A percentile compares a stretch with the other conserved stretches of the same genome.
Evolutionary conservation across 257 asterid species (phyloP).

Genomic region (Penstemon barbatus): DNA sequence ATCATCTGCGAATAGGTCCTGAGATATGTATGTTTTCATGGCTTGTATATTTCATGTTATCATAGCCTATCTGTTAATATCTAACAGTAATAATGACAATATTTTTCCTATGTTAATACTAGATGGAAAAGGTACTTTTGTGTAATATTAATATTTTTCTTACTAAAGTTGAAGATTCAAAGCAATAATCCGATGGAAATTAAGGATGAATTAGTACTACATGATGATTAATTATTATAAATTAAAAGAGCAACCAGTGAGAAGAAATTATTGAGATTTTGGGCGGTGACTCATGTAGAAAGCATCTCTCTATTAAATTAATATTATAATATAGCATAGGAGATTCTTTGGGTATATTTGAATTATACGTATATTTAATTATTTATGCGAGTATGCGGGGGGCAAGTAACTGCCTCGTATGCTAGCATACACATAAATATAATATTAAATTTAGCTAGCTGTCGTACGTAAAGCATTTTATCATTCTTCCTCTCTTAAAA

Average conservation of each 20-base stretch:
- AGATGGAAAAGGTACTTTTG: no score
- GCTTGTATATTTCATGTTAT: no score
- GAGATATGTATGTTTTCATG: no score
- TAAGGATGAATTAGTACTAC: constrained; percentile 17
- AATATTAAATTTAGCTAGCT: neutral
- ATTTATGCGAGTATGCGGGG: constrained; percentile 34
- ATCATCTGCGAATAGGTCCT: no score
- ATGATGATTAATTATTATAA: no score
- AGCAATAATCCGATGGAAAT: neutral
- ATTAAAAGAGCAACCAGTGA: neutral
- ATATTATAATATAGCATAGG: neutral
- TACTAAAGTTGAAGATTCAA: no score
- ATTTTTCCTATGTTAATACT: no score
- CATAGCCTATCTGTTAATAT: no score
- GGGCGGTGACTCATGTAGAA: constrained; percentile 32
- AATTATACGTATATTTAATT: constrained; percentile 34
- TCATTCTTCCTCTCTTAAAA: constrained; percentile 34
- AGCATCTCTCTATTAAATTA: constrained; percentile 1
- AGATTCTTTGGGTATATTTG: constrained; percentile 39
- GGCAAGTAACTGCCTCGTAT: constrained; percentile 31
- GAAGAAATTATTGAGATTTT: constrained; percentile 14
- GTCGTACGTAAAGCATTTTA: constrained; percentile 35
- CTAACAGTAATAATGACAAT: no score
- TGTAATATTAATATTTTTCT: no score
- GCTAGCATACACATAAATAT: constrained; percentile 19